phyloP scores from a whole-genome alignment of 495 filamentous ascomycete species.

The Cercophora sp. region DNA sequence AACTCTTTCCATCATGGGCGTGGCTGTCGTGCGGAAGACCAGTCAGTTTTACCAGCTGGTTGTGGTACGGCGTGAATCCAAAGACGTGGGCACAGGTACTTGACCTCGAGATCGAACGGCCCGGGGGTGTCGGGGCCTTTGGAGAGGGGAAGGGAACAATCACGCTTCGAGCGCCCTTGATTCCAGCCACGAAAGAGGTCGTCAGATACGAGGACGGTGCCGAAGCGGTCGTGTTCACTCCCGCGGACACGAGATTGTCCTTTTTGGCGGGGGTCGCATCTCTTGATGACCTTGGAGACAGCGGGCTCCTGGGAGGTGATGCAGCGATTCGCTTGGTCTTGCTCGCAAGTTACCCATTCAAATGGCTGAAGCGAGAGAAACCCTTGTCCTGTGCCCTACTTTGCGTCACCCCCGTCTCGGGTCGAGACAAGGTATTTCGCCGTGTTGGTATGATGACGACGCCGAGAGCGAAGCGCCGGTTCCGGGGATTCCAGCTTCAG shows the following conservation, averaged over 20 bases:
- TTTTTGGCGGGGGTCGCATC: neutral
- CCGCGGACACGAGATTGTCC: neutral
- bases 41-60: slow-evolving; percentile 4
- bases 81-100: slow-evolving; percentile 5
- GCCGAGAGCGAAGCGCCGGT: neutral
- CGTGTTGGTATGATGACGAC: neutral
- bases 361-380: neutral
- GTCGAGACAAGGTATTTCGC: neutral
- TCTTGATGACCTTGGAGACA: neutral
- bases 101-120: neutral
- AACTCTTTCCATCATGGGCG: slow-evolving; percentile 6
- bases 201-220: neutral
- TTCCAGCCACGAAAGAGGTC: slow-evolving; percentile 3
- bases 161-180: slow-evolving; percentile 2
- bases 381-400: slow-evolving; percentile 8
- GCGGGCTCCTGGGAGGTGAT: neutral
- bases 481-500: slow-evolving; percentile 4
- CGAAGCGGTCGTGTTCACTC: slow-evolving; percentile 1
- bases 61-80: slow-evolving; percentile 4
- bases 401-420: neutral
- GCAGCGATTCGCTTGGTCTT: neutral
- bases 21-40: slow-evolving; percentile 7
- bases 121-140: neutral
- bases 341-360: slow-evolving; percentile 4
- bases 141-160: slow-evolving; percentile 2